Conservation (phyloP, 2,329 filamentous ascomycete species). For the Clonostachys chloroleuca region DNA sequence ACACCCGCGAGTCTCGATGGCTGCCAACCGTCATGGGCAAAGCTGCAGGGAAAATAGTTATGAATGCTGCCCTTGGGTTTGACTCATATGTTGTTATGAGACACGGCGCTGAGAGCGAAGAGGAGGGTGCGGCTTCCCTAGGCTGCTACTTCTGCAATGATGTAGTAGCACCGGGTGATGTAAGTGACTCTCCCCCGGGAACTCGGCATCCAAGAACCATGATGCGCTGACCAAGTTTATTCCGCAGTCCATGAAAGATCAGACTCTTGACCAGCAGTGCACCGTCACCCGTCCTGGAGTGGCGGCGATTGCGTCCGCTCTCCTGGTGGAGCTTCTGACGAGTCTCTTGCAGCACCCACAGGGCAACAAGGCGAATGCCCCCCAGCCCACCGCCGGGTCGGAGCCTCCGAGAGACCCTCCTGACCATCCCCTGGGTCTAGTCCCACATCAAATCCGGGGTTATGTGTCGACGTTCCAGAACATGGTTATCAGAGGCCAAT, state of each 20-base stretch:
- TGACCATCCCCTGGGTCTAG: conserved; percentile 60
- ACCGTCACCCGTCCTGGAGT: conserved; percentile 93
- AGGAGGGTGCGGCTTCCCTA: conserved; percentile 59
- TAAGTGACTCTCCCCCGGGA: conserved; percentile 41
- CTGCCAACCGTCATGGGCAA: conserved; percentile 96
- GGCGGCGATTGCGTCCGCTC: conserved; percentile 84
- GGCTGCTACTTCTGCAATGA: conserved; percentile 99
- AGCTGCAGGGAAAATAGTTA: conserved; percentile 85
- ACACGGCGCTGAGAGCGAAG: conserved; percentile 66
- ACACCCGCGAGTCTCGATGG: conserved; percentile 92
- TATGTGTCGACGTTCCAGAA: conserved; percentile 73
- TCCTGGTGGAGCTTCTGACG: conserved; percentile 85
- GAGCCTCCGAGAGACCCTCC: conserved; percentile 49
- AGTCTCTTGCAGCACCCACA: conserved; percentile 84
- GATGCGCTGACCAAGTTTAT: not conserved
- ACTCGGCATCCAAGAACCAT: no score
- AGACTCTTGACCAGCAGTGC: conserved; percentile 95
- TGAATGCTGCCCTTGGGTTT: conserved; percentile 95
- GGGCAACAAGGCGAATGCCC: conserved; percentile 57
- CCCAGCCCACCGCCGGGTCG: conserved; percentile 29
- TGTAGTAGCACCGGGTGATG: conserved; percentile 89
- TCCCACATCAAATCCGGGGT: conserved; percentile 78
- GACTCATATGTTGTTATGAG: conserved; percentile 98
- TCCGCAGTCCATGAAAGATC: conserved; percentile 79
- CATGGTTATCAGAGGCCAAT: conserved; percentile 66